These are phyloP conservation scores for Epicoccum nigrum DNA, from an alignment of 2,329 filamentous ascomycete genomes.

Conservation along the genomic window DNA sequence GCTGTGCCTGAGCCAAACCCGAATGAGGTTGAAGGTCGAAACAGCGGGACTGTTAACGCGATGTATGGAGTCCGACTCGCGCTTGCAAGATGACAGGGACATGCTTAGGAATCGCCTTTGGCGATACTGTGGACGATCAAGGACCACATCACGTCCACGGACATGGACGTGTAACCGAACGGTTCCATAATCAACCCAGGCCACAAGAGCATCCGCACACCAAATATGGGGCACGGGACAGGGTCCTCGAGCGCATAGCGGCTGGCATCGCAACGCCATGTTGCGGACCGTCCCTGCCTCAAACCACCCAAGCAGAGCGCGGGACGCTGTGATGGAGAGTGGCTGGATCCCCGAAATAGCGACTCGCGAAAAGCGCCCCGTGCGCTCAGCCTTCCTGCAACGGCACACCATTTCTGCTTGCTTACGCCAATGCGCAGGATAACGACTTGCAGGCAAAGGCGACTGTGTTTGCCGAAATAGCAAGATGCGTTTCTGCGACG, in stretches of 20 bases:
- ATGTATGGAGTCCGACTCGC: slow-evolving; percentile 39
- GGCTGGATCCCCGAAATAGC: slow-evolving; percentile 45
- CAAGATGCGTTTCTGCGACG: slow-evolving; percentile 2
- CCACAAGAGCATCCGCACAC: slow-evolving; percentile 35
- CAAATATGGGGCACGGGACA: slow-evolving; percentile 37
- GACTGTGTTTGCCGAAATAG: slow-evolving; percentile 16
- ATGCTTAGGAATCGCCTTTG: slow-evolving; percentile 32
- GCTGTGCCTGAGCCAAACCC: slow-evolving; percentile 46
- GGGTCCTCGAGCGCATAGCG: slow-evolving; percentile 22
- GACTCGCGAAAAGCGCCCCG: slow-evolving; percentile 26
- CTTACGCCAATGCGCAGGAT: slow-evolving; percentile 34
- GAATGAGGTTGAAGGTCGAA: slow-evolving; percentile 28
- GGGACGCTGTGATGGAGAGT: slow-evolving; percentile 37
- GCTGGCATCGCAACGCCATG: slow-evolving; percentile 35
- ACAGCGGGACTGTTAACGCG: slow-evolving; percentile 22
- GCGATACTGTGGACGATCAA: slow-evolving; percentile 34
- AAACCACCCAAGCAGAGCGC: slow-evolving; percentile 31
- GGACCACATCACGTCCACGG: slow-evolving; percentile 39
- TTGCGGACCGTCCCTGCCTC: slow-evolving; percentile 48
- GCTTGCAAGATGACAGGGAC: slow-evolving; percentile 31
- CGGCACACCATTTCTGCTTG: slow-evolving; percentile 30
- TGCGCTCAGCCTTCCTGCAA: slow-evolving; percentile 42
- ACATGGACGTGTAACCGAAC: slow-evolving; percentile 44
- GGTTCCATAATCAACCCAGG: slow-evolving; percentile 41
- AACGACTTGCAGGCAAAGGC: slow-evolving; percentile 27